Conservation (phyloP, 2,329 filamentous ascomycete species). For the Phialophora expanda region DNA sequence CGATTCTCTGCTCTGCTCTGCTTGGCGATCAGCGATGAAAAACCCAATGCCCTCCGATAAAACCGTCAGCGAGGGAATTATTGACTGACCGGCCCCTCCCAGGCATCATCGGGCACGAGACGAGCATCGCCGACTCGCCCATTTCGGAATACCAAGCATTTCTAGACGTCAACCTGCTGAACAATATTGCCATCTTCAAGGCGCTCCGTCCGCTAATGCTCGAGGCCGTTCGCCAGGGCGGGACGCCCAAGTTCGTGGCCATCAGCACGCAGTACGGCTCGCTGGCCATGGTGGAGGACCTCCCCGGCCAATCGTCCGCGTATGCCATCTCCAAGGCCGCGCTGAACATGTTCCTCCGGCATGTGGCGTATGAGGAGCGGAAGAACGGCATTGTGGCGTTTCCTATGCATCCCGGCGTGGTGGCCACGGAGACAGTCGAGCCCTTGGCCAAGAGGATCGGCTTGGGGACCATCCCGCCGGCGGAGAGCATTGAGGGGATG, state of each 20-base stretch:
- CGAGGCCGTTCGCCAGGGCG: conserved; percentile 18
- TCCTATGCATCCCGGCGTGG: conserved; percentile 53
- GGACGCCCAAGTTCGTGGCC: conserved; percentile 27
- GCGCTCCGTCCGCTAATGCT: conserved; percentile 27
- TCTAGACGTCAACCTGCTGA: conserved; percentile 29
- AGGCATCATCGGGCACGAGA: conserved; percentile 29
- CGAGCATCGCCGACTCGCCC: conserved; percentile 19
- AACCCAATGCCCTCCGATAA: no score
- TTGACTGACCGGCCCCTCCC: conserved; percentile 18
- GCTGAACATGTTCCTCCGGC: conserved; percentile 52
- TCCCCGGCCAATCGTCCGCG: conserved; percentile 34
- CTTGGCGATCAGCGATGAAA: no score
- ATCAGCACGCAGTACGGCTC: conserved; percentile 31
- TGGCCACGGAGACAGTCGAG: conserved; percentile 46
- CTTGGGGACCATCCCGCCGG: conserved; percentile 46
- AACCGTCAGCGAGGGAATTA: neutral
- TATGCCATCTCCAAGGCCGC: conserved; percentile 54
- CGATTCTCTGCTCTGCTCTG: neutral
- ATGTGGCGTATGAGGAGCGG: conserved; percentile 49
- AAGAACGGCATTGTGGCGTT: conserved; percentile 46
- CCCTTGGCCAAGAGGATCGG: conserved; percentile 43
- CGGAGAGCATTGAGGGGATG: conserved; percentile 49
- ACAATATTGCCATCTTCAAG: conserved; percentile 27
- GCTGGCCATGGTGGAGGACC: conserved; percentile 25
- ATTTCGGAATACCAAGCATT: conserved; percentile 23